Conservation (phyloP, 176 grass and related monocot genomes). For the Calamus simplicifolius region DNA sequence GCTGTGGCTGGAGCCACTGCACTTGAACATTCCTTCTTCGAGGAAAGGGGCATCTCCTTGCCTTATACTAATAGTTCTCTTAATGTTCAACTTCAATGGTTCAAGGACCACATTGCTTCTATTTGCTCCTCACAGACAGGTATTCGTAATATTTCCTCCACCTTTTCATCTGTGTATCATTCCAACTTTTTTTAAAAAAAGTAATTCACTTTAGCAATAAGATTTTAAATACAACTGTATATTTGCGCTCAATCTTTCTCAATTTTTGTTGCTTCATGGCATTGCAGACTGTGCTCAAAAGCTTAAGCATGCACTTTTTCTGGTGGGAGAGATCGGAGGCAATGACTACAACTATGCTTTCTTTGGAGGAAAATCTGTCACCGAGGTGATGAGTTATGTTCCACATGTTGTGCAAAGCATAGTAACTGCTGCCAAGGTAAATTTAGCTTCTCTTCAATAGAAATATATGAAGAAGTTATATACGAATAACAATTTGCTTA, state of each 20-base stretch:
- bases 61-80: constrained; percentile 51
- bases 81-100: constrained; percentile 75
- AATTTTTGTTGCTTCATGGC: too few relatives aligned
- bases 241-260: too few relatives aligned
- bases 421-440: constrained; percentile 46
- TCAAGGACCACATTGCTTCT: constrained; percentile 50
- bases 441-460: not conserved
- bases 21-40: constrained; percentile 35
- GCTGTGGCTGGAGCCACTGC: constrained; percentile 85
- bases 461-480: too few relatives aligned
- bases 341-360: constrained; percentile 97
- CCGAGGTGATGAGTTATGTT: constrained; percentile 42
- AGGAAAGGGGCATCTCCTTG: constrained; percentile 35
- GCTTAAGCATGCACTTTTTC: constrained; percentile 45
- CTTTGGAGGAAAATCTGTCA: constrained; percentile 44
- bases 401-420: constrained; percentile 57
- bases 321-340: constrained; percentile 90
- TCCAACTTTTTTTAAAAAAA: too few relatives aligned
- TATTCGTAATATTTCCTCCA: not conserved
- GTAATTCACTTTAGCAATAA: too few relatives aligned
- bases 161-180: too few relatives aligned
- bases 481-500: too few relatives aligned
- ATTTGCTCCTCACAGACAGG: constrained; percentile 55
- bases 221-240: too few relatives aligned
- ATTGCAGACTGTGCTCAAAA: constrained; percentile 43